A percentile compares a stretch with the other conserved stretches of the same genome.
Conservation (phyloP, 352 stramenopile species). For the Aphanomyces cochlioides region DNA sequence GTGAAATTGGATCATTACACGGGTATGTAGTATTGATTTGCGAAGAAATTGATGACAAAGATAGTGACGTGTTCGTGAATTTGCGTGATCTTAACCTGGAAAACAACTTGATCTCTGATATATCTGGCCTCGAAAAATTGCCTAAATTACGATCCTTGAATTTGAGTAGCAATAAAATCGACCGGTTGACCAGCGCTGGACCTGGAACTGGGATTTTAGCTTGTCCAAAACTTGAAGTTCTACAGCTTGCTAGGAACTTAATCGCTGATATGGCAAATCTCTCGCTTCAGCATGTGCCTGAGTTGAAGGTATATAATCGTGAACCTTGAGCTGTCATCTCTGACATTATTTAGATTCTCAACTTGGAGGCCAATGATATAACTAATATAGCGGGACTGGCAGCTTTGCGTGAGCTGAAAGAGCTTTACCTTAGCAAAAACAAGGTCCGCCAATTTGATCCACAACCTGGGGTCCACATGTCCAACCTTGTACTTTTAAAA, state of each 20-base stretch:
- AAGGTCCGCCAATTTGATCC: constrained; percentile 74
- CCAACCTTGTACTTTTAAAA: constrained; percentile 53
- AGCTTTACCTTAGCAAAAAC: constrained; percentile 80
- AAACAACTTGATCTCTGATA: constrained; percentile 82
- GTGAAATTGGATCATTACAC: constrained; percentile 52
- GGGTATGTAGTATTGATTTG: constrained; percentile 22
- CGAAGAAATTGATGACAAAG: background rate
- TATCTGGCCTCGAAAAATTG: constrained; percentile 57
- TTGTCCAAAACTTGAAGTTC: constrained; percentile 59
- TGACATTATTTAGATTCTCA: constrained; percentile 44
- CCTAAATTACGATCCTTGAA: constrained; percentile 62
- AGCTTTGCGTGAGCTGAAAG: constrained; percentile 53
- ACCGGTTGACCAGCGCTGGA: constrained; percentile 41
- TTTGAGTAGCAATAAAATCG: constrained; percentile 72
- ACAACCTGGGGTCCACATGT: constrained; percentile 44
- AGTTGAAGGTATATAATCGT: constrained; percentile 46
- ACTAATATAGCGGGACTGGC: constrained; percentile 59
- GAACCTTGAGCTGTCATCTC: background rate
- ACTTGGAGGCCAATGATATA: constrained; percentile 81
- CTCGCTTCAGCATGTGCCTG: constrained; percentile 60
- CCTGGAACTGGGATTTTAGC: constrained; percentile 52
- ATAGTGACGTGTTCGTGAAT: constrained; percentile 57
- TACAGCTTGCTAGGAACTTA: constrained; percentile 74
- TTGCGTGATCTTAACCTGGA: constrained; percentile 74
- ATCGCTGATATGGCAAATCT: constrained; percentile 71